A percentile compares a stretch with the other conserved stretches of the same genome.
Evolutionary conservation across 164 flowering plant species (phyloP).

Genomic region (Vitis amurensis): DNA sequence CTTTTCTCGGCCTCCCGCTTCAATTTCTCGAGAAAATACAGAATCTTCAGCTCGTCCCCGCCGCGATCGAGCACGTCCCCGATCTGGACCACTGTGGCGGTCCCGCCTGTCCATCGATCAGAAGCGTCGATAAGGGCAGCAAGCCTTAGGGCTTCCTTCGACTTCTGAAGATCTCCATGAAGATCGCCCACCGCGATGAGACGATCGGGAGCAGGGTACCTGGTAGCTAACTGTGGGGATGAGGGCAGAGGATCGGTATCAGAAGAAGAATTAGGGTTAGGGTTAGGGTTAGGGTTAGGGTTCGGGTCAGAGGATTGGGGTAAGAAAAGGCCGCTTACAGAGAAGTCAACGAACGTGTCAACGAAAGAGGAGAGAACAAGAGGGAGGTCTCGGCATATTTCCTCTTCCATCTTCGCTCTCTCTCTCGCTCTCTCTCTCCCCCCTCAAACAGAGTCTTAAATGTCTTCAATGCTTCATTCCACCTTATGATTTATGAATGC

Average conservation of each 20-base stretch:
- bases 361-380: constrained; percentile 52
- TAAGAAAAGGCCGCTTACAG: constrained; percentile 53
- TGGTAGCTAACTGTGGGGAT: constrained; percentile 35
- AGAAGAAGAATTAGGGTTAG: constrained; percentile 7
- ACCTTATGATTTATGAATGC: not conserved
- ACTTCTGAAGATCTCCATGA: constrained; percentile 83
- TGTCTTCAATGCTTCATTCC: too few relatives aligned
- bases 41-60: constrained; percentile 71
- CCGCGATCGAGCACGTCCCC: constrained; percentile 98
- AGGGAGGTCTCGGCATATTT: constrained; percentile 42
- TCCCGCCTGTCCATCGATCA: constrained; percentile 67
- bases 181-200: constrained; percentile 89
- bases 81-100: constrained; percentile 77
- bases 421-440: not conserved
- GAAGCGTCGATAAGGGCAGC: constrained; percentile 61
- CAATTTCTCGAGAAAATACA: constrained; percentile 77
- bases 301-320: constrained; percentile 16
- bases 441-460: too few relatives aligned
- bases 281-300: constrained; percentile 11
- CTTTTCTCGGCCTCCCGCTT: constrained; percentile 57
- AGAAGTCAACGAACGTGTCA: constrained; percentile 71
- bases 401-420: constrained; percentile 2
- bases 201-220: constrained; percentile 57
- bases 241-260: constrained; percentile 2
- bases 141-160: constrained; percentile 60